Conservation (phyloP, 306 rosid genomes). For the Mimosa pudica region DNA sequence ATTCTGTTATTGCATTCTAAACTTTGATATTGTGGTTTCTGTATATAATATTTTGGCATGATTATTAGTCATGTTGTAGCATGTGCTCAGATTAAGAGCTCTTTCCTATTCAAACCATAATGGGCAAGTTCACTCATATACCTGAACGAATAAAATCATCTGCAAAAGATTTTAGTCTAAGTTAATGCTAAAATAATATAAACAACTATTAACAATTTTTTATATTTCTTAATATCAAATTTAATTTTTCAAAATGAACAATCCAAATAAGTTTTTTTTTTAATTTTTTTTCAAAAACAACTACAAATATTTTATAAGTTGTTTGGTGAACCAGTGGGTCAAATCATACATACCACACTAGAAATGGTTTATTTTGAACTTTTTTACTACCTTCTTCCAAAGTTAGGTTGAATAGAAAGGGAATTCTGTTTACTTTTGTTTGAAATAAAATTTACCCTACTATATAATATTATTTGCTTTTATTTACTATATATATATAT, state of each 20-base stretch:
- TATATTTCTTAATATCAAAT: too few species aligned
- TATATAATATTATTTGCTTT: too few species aligned
- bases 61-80: not conserved
- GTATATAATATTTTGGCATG: not conserved
- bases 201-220: too few species aligned
- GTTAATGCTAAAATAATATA: too few species aligned
- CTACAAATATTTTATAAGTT: too few species aligned
- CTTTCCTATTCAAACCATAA: not conserved
- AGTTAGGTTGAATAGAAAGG: not conserved
- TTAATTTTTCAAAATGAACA: too few species aligned
- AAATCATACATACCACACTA: too few species aligned
- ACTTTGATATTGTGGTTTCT: conserved; percentile 6
- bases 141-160: not conserved
- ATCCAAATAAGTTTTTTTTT: too few species aligned
- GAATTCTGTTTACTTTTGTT: not conserved
- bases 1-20: conserved; percentile 32
- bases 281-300: too few species aligned
- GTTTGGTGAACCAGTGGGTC: too few species aligned
- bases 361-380: not conserved
- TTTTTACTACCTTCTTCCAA: not conserved
- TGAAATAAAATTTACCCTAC: conserved; percentile 1
- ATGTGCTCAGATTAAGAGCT: not conserved
- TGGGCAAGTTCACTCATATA: not conserved
- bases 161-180: not conserved
- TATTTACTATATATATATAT: too few species aligned